A percentile compares a stretch with the other conserved stretches of the same genome.
Evolutionary conservation across 2,329 filamentous ascomycete genomes (phyloP).

Genomic region (Blumeria hordei): DNA sequence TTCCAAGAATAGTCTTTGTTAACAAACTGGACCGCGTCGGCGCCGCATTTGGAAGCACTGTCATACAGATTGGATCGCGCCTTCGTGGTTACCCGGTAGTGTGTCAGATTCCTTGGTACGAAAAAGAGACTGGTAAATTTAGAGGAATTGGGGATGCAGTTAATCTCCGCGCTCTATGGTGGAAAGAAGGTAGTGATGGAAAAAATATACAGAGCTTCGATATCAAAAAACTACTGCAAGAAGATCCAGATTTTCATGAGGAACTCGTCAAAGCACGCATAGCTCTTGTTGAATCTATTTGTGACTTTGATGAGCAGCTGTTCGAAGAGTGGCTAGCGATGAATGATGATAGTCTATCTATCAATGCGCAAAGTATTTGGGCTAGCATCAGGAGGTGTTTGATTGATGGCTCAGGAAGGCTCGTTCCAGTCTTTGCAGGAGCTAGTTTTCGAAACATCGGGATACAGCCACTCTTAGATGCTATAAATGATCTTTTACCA

Average conservation of each 20-base stretch:
- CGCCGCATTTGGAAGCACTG: slow-evolving; percentile 58
- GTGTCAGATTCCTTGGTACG: slow-evolving; percentile 91
- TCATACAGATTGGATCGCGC: slow-evolving; percentile 61
- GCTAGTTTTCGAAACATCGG: slow-evolving; percentile 88
- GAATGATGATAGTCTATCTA: slow-evolving; percentile 44
- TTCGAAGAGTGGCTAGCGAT: slow-evolving; percentile 64
- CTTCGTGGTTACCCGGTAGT: slow-evolving; percentile 70
- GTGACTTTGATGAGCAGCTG: slow-evolving; percentile 68
- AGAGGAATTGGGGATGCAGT: slow-evolving; percentile 70
- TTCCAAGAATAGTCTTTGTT: slow-evolving; percentile 60
- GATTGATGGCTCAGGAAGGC: slow-evolving; percentile 37
- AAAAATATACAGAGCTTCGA: slow-evolving; percentile 32
- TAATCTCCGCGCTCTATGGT: slow-evolving; percentile 48
- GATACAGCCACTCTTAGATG: slow-evolving; percentile 75
- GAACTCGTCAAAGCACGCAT: slow-evolving; percentile 57
- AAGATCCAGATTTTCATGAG: slow-evolving; percentile 25
- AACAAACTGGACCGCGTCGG: slow-evolving; percentile 74
- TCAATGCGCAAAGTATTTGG: slow-evolving; percentile 42
- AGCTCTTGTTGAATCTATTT: slow-evolving; percentile 59
- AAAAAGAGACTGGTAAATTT: slow-evolving; percentile 45
- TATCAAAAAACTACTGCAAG: slow-evolving; percentile 25
- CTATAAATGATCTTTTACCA: slow-evolving; percentile 68
- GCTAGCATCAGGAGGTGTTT: slow-evolving; percentile 52
- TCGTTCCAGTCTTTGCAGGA: slow-evolving; percentile 73
- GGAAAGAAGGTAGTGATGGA: slow-evolving; percentile 42